Percentiles rank a stretch among this genome's conserved stretches.
Evolutionary conservation across 768 basidiomycete species (phyloP).

Genomic region (Mycena maculata): DNA sequence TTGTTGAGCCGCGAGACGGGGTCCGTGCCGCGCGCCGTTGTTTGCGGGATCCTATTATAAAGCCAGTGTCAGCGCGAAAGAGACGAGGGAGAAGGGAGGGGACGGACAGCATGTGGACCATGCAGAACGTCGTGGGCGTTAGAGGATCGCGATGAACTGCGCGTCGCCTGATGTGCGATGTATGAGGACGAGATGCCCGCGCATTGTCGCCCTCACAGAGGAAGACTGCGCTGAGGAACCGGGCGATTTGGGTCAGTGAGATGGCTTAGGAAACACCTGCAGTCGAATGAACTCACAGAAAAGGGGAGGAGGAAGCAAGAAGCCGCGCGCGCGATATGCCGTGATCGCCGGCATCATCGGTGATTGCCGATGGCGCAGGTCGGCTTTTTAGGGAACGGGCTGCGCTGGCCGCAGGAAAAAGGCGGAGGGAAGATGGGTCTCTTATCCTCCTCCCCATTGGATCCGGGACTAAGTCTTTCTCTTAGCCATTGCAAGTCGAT

Average conservation of each 20-base stretch:
- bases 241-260: conserved; percentile 23
- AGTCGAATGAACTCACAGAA: not conserved
- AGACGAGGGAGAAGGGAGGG: too few relatives aligned
- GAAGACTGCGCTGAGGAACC: conserved; percentile 24
- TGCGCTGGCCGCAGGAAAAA: too few relatives aligned
- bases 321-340: too few relatives aligned
- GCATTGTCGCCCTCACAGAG: conserved; percentile 30
- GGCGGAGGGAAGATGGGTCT: too few relatives aligned
- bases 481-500: too few relatives aligned
- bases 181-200: not conserved
- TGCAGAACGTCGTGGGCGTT: conserved; percentile 27
- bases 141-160: conserved; percentile 31
- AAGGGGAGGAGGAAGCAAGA: not conserved
- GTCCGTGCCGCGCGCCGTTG: conserved; percentile 20
- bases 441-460: too few relatives aligned
- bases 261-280: conserved; percentile 16
- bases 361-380: too few relatives aligned
- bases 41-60: too few relatives aligned
- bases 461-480: too few relatives aligned
- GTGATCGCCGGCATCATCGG: too few relatives aligned
- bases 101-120: conserved; percentile 26
- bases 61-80: not conserved
- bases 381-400: too few relatives aligned
- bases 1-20: conserved; percentile 30
- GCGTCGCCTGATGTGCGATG: too few relatives aligned